These are phyloP conservation scores for Apiospora phragmitis DNA, from an alignment of 2,329 filamentous ascomycete species.

Conservation along the genomic window DNA sequence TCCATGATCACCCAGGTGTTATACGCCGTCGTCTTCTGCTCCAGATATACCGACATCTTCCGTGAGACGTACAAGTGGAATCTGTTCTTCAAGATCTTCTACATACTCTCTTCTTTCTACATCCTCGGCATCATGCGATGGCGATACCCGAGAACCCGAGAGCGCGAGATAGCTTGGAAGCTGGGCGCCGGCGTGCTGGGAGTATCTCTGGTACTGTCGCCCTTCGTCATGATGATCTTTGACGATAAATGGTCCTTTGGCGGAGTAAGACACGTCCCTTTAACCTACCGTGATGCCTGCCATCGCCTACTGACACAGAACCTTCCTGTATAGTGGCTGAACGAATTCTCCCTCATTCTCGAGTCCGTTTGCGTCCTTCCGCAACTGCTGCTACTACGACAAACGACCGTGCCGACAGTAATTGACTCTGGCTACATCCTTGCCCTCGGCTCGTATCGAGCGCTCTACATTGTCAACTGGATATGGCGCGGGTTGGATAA, in stretches of 20 bases:
- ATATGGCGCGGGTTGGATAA: constrained; percentile 67
- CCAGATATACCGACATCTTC: constrained; percentile 86
- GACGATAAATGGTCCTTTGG: constrained; percentile 50
- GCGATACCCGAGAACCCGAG: constrained; percentile 82
- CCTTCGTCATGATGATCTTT: constrained; percentile 72
- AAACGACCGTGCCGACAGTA: constrained; percentile 93
- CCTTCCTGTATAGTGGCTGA: constrained; percentile 61
- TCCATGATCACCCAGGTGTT: constrained; percentile 89
- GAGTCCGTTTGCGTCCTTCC: constrained; percentile 90
- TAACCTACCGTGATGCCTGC: not conserved
- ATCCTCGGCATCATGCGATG: constrained; percentile 87
- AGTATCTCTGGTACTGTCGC: constrained; percentile 67
- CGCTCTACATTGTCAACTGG: constrained; percentile 91
- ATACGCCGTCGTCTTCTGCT: constrained; percentile 82
- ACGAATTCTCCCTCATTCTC: constrained; percentile 88
- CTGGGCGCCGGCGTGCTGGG: constrained; percentile 70
- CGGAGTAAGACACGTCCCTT: constrained; percentile 41
- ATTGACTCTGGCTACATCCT: constrained; percentile 96
- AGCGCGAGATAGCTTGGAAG: constrained; percentile 93
- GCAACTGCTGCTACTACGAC: constrained; percentile 85
- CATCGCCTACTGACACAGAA: not conserved
- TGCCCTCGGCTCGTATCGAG: constrained; percentile 83
- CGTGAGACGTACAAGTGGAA: constrained; percentile 62
- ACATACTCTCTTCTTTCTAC: constrained; percentile 81
- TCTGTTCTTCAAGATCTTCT: constrained; percentile 84